Conservation (phyloP, 73 alveolate genomes). For the Diophrys appendiculata region DNA sequence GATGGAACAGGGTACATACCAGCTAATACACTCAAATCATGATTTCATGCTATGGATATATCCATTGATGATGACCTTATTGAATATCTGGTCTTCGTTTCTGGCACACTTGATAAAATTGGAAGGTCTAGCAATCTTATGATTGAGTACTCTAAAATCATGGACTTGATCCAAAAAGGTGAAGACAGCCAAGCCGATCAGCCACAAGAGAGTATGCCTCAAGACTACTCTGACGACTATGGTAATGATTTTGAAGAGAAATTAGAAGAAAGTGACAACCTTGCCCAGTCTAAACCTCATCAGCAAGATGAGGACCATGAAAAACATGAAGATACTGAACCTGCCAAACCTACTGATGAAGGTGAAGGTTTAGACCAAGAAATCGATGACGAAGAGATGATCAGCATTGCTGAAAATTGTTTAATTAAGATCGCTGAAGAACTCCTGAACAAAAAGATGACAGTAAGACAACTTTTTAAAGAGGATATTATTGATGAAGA, state of each 20-base stretch:
- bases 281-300: too few relatives aligned
- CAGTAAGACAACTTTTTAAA: slow-evolving; percentile 38
- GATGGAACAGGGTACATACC: slow-evolving; percentile 58
- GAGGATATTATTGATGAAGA: slow-evolving; percentile 21
- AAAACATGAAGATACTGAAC: background rate
- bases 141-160: slow-evolving; percentile 7
- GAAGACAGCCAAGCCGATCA: background rate
- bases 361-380: slow-evolving; percentile 22
- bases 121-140: slow-evolving; percentile 3
- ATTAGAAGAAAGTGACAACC: background rate
- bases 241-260: slow-evolving; percentile 19
- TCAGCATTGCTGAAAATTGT: slow-evolving; percentile 66
- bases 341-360: background rate
- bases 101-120: slow-evolving; percentile 6
- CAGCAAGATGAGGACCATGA: background rate
- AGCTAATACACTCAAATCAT: slow-evolving; percentile 23
- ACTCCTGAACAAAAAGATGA: slow-evolving; percentile 26
- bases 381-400: slow-evolving; percentile 65
- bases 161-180: background rate
- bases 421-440: slow-evolving; percentile 57
- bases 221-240: slow-evolving; percentile 18
- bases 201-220: background rate
- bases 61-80: slow-evolving; percentile 26
- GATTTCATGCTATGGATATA: slow-evolving; percentile 43
- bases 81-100: slow-evolving; percentile 28